Conservation (phyloP, 805 yeast species). For the Nakazawaea peltata region DNA sequence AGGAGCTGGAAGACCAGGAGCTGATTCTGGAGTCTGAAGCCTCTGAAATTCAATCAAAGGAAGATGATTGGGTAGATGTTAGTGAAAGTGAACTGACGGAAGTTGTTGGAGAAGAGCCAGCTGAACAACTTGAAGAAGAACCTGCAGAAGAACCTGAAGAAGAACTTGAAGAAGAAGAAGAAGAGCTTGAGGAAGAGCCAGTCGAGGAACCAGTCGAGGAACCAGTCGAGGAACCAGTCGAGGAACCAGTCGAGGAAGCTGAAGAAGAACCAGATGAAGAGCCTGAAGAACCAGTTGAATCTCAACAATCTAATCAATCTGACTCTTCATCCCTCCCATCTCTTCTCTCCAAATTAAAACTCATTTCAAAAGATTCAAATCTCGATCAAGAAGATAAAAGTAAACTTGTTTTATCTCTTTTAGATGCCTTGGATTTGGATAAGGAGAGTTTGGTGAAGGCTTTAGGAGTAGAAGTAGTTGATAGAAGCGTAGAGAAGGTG, state of each 20-base stretch:
- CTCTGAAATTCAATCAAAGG: not conserved
- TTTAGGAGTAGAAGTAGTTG: too few species aligned
- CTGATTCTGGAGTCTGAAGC: too few species aligned
- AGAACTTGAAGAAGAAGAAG: not conserved
- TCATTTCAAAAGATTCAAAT: too few species aligned
- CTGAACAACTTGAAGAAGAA: slow-evolving; percentile 1
- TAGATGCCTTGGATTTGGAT: too few species aligned
- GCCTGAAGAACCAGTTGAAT: not conserved
- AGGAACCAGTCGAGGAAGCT: not conserved
- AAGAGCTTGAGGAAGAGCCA: slow-evolving; percentile 1
- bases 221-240: not conserved
- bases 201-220: not conserved
- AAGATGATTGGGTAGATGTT: not conserved
- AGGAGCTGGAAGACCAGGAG: too few species aligned
- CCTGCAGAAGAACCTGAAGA: not conserved
- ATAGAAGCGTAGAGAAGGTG: too few species aligned
- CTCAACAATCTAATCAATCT: not conserved
- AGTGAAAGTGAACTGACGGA: not conserved
- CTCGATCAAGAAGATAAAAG: too few species aligned
- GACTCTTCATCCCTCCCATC: too few species aligned
- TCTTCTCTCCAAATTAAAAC: too few species aligned
- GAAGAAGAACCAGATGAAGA: slow-evolving; percentile 1
- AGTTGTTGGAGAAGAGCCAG: slow-evolving; percentile 1
- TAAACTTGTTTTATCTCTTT: too few species aligned
- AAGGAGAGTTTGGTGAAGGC: too few species aligned